Evolutionary conservation across 768 basidiomycete species (phyloP).

Genomic region (Suillus cothurnatus): DNA sequence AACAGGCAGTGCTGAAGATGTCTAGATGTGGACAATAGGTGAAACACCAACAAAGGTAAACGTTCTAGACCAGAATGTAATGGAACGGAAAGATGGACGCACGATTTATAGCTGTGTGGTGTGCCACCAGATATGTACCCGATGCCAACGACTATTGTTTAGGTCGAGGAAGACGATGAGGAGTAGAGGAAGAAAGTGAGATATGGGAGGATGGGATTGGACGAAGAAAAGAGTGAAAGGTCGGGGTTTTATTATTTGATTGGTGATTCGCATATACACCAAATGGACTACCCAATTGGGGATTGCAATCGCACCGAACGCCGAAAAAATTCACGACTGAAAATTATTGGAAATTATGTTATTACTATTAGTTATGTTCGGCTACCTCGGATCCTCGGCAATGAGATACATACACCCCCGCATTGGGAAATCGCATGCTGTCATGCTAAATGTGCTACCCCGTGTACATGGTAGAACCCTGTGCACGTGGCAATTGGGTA

Average conservation of each 20-base stretch:
- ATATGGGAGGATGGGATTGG: conserved; percentile 28
- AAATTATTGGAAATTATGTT: conserved; percentile 31
- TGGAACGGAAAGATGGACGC: conserved; percentile 18
- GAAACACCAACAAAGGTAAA: conserved; percentile 22
- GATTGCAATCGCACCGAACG: conserved; percentile 28
- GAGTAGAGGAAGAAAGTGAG: conserved; percentile 26
- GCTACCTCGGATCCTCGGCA: conserved; percentile 38
- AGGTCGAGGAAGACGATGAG: neutral
- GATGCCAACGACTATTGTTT: neutral
- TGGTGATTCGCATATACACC: conserved; percentile 35
- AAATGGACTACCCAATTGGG: conserved; percentile 17
- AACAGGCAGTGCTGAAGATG: conserved; percentile 5
- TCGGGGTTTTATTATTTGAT: conserved; percentile 41
- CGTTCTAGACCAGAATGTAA: conserved; percentile 1
- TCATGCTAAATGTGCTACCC: conserved; percentile 27
- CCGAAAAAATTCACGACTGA: conserved; percentile 26
- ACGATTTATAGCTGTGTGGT: conserved; percentile 14
- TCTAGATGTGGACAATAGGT: conserved; percentile 12
- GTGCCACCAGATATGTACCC: neutral
- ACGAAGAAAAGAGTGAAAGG: conserved; percentile 26
- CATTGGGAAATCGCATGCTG: conserved; percentile 23
- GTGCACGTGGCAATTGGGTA: conserved; percentile 16
- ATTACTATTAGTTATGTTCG: conserved; percentile 32
- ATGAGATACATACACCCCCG: neutral
- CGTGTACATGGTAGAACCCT: conserved; percentile 14